Conservation (phyloP, 352 stramenopile species). For the Phytophthora brassicae region DNA sequence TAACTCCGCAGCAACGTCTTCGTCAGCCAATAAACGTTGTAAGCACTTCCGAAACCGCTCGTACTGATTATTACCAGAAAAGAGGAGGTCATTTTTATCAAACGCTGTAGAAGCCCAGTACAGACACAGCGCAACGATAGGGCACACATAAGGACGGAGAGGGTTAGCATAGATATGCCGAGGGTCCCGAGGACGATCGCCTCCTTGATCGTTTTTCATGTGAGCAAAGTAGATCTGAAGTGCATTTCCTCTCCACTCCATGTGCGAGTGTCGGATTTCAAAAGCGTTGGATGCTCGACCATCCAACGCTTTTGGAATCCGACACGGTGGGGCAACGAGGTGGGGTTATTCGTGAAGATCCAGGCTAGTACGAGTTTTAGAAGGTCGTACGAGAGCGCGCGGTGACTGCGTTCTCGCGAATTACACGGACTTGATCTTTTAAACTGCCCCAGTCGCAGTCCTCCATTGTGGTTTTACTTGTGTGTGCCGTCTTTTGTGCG, state of each 20-base stretch:
- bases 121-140: not conserved
- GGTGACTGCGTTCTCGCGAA: conserved; percentile 5
- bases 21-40: not conserved
- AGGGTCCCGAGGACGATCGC: not conserved
- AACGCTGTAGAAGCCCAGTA: conserved; percentile 3
- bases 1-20: conserved; percentile 9
- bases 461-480: conserved; percentile 1
- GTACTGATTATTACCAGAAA: conserved; percentile 9
- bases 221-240: conserved; percentile 34
- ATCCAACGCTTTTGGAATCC: too few relatives aligned
- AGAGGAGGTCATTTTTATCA: conserved; percentile 4
- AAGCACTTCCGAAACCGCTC: conserved; percentile 5
- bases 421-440: not conserved
- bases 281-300: conserved; percentile 7
- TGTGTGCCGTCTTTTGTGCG: not conserved
- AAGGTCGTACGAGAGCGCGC: not conserved
- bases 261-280: conserved; percentile 12
- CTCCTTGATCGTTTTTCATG: conserved; percentile 39
- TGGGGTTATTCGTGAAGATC: not conserved
- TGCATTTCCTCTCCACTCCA: conserved; percentile 30
- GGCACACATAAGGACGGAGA: not conserved
- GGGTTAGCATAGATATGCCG: conserved; percentile 6
- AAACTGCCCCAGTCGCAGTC: not conserved
- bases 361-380: conserved; percentile 8
- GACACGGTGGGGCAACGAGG: not conserved